Evolutionary conservation across 768 basidiomycete genomes (phyloP), one percentile per base, ranked within the genome.

Genomic region (Termitomyces sp.): DNA sequence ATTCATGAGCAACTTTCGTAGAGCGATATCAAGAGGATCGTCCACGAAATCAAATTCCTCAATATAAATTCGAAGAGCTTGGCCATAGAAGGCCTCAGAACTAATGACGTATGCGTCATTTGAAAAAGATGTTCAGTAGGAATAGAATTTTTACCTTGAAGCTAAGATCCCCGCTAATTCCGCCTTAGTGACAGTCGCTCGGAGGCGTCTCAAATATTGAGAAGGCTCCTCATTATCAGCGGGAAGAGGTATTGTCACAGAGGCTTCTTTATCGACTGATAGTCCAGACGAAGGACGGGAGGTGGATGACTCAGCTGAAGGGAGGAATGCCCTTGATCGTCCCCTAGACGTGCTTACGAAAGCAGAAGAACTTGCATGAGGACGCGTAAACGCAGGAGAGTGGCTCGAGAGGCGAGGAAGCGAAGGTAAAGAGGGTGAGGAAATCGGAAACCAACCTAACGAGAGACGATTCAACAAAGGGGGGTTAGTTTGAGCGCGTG

Each of bases 1-100:
- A 62, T 94, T 85, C 89, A 97, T 93, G 35, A 99, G 77, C 46
- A 99, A 67, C 64, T 84, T 85, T 40, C 97, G 87, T 41, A 99
- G 73, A 19, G 97, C 91, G 30, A 98, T 83, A 65, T 99, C 97
- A 34, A 99, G 78, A 10, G 97, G 88, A 62, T 93, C 85, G 45
- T 80, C 75, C 17, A 70, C 68, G 65, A 98, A 97, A 60, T 87
- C 79, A 67, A 98, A 98, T 42, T 78, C 78, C 45, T 74, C 73
- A 57, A 98, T 80, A 66, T 92, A 95, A 12, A 77, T 64, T 54
- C 77, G 77, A 48, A 98, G 77, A 3, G 93, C 87, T 53, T 78
- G 71, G 3, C 74, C 67, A 66, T 95, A 80, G 53, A 93, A 87
- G 5, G 73, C 64, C 55, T 93, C 90, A 40, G 81, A 75, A 62